phyloP scores from a whole-genome alignment of 768 basidiomycete species.

The Suillus weaverae region DNA sequence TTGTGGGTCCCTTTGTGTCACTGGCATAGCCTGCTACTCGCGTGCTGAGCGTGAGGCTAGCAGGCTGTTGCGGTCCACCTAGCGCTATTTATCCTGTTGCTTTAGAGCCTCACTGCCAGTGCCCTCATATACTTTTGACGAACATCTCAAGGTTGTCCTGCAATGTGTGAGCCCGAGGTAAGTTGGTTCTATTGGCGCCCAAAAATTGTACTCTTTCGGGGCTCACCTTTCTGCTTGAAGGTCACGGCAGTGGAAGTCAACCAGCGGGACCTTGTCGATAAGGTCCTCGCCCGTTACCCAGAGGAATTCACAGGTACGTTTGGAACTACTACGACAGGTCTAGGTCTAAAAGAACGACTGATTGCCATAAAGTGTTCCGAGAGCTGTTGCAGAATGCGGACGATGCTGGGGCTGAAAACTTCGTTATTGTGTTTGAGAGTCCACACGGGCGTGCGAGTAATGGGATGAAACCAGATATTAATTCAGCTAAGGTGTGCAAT shows the following conservation, averaged over 20 bases:
- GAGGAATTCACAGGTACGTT: constrained; percentile 17
- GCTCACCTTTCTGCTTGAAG: background rate
- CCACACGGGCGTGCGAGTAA: constrained; percentile 11
- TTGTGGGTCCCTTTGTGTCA: background rate
- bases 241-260: constrained; percentile 11
- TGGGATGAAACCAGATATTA: background rate
- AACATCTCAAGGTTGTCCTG: background rate
- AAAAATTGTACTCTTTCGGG: background rate
- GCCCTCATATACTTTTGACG: background rate
- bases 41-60: background rate
- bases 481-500: background rate
- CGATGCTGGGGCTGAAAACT: constrained; percentile 39
- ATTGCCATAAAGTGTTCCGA: constrained; percentile 39
- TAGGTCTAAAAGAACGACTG: background rate
- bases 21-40: background rate
- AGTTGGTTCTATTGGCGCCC: background rate
- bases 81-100: background rate
- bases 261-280: constrained; percentile 16
- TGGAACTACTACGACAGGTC: background rate
- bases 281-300: constrained; percentile 18
- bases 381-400: constrained; percentile 61
- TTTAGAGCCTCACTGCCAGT: background rate
- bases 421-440: constrained; percentile 39
- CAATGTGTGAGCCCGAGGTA: background rate
- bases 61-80: background rate